Percentiles rank a stretch among this genome's conserved stretches.
Conservation (phyloP, 2,329 filamentous ascomycete species). For the Alternaria incomplexa region DNA sequence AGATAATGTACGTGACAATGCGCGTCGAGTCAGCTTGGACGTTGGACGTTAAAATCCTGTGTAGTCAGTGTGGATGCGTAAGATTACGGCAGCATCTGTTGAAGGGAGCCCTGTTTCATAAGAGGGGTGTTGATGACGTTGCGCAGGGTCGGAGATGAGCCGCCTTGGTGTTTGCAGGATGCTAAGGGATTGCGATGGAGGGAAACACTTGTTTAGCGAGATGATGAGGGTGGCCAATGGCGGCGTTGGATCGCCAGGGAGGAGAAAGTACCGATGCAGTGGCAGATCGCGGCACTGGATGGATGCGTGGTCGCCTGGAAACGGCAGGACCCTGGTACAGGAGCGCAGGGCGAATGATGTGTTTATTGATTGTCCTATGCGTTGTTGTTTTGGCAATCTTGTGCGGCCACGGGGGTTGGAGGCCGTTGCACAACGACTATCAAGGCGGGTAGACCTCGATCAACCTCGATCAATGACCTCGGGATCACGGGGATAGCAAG, state of each 20-base stretch:
- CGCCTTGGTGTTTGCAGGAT: slow-evolving; percentile 3
- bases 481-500: neutral
- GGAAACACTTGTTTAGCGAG: neutral
- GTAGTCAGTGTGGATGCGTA: neutral
- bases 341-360: neutral
- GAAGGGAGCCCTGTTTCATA: slow-evolving; percentile 3
- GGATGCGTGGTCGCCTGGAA: neutral
- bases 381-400: neutral
- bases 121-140: slow-evolving; percentile 1
- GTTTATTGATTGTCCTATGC: neutral
- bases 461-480: neutral
- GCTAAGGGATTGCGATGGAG: slow-evolving; percentile 1
- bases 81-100: slow-evolving; percentile 5
- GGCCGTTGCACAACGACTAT: neutral
- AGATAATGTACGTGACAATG: neutral
- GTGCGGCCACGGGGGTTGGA: neutral
- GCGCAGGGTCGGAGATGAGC: slow-evolving; percentile 7
- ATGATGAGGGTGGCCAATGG: slow-evolving; percentile 8
- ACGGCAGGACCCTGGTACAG: neutral
- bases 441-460: neutral
- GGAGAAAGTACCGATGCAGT: slow-evolving; percentile 2
- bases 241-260: neutral
- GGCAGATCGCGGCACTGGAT: neutral
- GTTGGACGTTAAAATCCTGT: neutral
- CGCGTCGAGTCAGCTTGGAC: slow-evolving; percentile 4